phyloP scores from a whole-genome alignment of 1,284 basidiomycete species.

The Xerocomus minutiporus region DNA sequence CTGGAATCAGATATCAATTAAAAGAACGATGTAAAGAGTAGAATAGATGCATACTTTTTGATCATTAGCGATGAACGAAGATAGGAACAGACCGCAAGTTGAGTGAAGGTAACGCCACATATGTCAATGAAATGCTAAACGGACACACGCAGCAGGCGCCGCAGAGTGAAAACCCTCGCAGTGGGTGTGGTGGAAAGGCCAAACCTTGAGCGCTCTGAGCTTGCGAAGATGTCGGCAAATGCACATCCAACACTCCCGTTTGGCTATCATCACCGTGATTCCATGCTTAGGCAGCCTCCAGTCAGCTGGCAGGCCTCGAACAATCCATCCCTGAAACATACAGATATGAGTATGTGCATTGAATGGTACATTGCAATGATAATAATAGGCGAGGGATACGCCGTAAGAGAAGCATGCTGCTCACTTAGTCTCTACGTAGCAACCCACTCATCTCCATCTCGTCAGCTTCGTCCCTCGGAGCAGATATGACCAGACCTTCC shows the following conservation, averaged over 20 bases:
- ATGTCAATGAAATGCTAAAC: conserved; percentile 2
- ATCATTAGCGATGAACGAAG: conserved; percentile 7
- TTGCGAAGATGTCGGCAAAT: not conserved
- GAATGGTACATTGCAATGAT: conserved; percentile 22
- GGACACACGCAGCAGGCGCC: conserved; percentile 1
- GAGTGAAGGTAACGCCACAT: conserved; percentile 17
- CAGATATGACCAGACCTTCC: conserved; percentile 68
- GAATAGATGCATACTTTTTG: conserved; percentile 8
- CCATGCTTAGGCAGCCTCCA: conserved; percentile 4
- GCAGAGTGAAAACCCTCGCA: not conserved
- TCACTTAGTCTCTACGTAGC: conserved; percentile 36
- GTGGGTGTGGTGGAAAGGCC: not conserved
- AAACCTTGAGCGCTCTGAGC: conserved; percentile 12
- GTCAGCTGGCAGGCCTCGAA: conserved; percentile 1
- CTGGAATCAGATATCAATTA: conserved; percentile 13
- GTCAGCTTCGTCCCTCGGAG: conserved; percentile 38
- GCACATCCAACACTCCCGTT: not conserved
- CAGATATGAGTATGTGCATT: conserved; percentile 13
- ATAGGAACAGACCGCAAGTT: not conserved
- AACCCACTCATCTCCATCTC: conserved; percentile 62
- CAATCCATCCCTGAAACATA: conserved; percentile 11
- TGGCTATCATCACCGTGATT: not conserved
- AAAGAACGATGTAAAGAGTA: conserved; percentile 13
- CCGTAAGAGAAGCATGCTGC: conserved; percentile 12
- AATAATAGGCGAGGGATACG: conserved; percentile 5